Percentiles rank a stretch among this genome's conserved stretches.
Conservation (phyloP, 2,329 filamentous ascomycete species). For the Pseudomassariella vexata region DNA sequence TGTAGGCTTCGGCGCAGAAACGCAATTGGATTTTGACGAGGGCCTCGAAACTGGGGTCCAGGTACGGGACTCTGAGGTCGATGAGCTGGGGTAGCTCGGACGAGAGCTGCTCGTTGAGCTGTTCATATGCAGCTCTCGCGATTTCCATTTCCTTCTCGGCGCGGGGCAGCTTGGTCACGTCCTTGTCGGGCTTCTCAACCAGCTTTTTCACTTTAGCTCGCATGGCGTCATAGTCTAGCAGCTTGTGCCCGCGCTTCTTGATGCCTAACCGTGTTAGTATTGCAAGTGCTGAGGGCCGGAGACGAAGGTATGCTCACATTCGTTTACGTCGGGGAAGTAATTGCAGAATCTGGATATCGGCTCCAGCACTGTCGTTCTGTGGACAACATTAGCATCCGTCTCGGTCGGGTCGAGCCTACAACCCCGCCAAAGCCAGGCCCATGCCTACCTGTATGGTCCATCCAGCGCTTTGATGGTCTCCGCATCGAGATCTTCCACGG, state of each 20-base stretch:
- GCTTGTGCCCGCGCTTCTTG: conserved; percentile 97
- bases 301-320: conserved; percentile 53
- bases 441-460: conserved; percentile 81
- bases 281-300: background rate
- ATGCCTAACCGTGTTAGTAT: conserved; percentile 53
- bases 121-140: conserved; percentile 88
- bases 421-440: too few species aligned
- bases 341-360: conserved; percentile 94
- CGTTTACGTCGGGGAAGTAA: conserved; percentile 98
- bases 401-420: too few species aligned
- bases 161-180: conserved; percentile 90
- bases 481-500: conserved; percentile 93
- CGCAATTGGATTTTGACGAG: conserved; percentile 97
- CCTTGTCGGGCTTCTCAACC: conserved; percentile 97
- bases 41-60: conserved; percentile 95
- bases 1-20: conserved; percentile 97
- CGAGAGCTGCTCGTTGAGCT: conserved; percentile 93
- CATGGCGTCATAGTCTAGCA: conserved; percentile 95
- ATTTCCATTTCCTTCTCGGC: conserved; percentile 96
- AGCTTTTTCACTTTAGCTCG: conserved; percentile 95
- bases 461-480: conserved; percentile 98
- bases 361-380: conserved; percentile 83
- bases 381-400: too few species aligned
- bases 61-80: conserved; percentile 91
- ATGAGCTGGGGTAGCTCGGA: conserved; percentile 92